Conservation (phyloP, 73 alveolate genomes). For the Paramecium caudatum region DNA sequence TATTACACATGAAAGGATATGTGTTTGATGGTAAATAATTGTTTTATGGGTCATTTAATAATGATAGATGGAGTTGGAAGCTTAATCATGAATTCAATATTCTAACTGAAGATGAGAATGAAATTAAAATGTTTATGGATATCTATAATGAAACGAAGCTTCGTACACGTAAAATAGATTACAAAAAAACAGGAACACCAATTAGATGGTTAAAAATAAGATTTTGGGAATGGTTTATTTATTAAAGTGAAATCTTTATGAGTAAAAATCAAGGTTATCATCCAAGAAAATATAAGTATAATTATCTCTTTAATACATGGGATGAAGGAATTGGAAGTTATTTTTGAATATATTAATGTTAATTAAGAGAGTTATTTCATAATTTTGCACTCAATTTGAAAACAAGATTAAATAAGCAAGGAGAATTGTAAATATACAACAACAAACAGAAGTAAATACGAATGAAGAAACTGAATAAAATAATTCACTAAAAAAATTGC, state of each 20-base stretch:
- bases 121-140: constrained; percentile 35
- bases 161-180: constrained; percentile 35
- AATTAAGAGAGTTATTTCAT: not conserved
- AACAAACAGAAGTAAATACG: not conserved
- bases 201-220: constrained; percentile 20
- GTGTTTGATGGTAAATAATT: constrained; percentile 71
- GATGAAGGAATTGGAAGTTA: constrained; percentile 12
- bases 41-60: constrained; percentile 77
- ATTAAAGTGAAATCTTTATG: constrained; percentile 72
- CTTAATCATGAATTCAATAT: constrained; percentile 76
- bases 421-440: not conserved
- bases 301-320: not conserved
- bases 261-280: constrained; percentile 68
- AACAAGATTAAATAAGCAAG: constrained; percentile 10
- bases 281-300: constrained; percentile 28
- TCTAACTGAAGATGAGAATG: constrained; percentile 48
- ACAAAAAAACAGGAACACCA: not conserved
- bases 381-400: constrained; percentile 45
- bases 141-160: constrained; percentile 28
- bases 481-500: not conserved
- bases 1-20: constrained; percentile 78
- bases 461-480: not conserved
- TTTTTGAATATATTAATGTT: constrained; percentile 41
- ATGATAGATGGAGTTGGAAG: constrained; percentile 84
- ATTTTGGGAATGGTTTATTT: constrained; percentile 71